Base-by-base conservation (phyloP, 345 rosid species). In the Ceriops decandra region DNA sequence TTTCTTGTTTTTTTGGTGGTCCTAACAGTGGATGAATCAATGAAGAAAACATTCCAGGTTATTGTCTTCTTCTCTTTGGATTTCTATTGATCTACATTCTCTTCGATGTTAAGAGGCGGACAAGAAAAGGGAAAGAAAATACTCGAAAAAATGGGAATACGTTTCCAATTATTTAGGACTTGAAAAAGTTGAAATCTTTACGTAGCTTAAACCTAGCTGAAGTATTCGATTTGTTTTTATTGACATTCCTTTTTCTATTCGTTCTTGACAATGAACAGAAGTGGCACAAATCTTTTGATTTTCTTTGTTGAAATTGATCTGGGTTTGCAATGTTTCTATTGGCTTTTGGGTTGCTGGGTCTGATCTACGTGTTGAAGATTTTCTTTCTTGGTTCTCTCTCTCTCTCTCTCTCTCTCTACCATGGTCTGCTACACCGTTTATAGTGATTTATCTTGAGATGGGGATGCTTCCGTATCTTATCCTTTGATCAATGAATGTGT, bases 31-130 rank as follows among this genome's bases (percentile, higher is more conserved):
- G 97, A 91, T 73, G 95, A 86, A 69, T 52, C 87, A 47, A 70
- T 87, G 63, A 88, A 79, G 87, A 69, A 64, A 60, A 82, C 90
- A 66, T 95, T 81, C 77, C 77, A 85, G 96, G 99, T 90, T 70
- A 73, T 90, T 80, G 24, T 56, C 15, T 21, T 35, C 76, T 35
- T 49, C 52, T 7, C 24, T 35, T 21, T 28, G 26, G 22, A 5
- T 54, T 62, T 74, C 54, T 63, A 62, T 74, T 63, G 74, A 73
- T 81, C 77, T 75, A 52, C 63, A 71, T 62, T 71, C 21, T 47
- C 13, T 32, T 70, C 64, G 66, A 3, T 35, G 62, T 20, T 67
- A 36, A 42, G 28, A 47, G 63, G 17, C 0, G 31, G n/a, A 9
- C 19, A 36, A 51, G 31, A 64, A 3, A 28, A 57, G 53, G 15